These are phyloP conservation scores for Arthrocladium fulminans DNA, from an alignment of 2,329 filamentous ascomycete genomes.

Conservation along the genomic window DNA sequence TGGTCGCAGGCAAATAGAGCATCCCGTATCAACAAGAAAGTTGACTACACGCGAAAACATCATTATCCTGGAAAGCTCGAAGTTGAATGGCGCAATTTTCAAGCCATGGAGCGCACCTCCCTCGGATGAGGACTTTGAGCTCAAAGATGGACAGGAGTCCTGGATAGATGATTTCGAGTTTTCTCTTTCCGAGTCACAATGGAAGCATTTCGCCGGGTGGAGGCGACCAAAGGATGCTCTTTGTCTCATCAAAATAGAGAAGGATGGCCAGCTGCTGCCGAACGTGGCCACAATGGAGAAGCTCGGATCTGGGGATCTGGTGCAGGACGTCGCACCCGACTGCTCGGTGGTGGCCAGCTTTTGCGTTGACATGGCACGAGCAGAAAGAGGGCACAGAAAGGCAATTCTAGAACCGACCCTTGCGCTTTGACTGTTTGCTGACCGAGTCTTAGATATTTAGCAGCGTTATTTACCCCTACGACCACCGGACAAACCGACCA, in stretches of 20 bases:
- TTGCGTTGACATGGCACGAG: conserved; percentile 66
- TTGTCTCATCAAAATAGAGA: conserved; percentile 26
- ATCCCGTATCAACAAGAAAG: conserved; percentile 44
- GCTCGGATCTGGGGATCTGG: conserved; percentile 59
- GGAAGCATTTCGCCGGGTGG: conserved; percentile 73
- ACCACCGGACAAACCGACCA: conserved; percentile 50
- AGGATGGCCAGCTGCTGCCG: conserved; percentile 9
- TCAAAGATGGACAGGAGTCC: conserved; percentile 38
- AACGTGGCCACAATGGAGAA: conserved; percentile 47
- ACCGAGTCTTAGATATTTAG: conserved; percentile 51
- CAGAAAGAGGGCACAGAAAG: conserved; percentile 58
- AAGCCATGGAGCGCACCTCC: conserved; percentile 71
- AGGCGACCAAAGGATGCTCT: conserved; percentile 63
- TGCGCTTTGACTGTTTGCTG: conserved; percentile 7
- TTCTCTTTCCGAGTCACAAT: conserved; percentile 64
- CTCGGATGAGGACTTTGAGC: conserved; percentile 51
- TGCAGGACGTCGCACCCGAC: conserved; percentile 91
- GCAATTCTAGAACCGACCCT: conserved; percentile 36
- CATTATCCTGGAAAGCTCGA: conserved; percentile 67
- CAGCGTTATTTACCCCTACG: conserved; percentile 66
- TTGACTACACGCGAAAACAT: conserved; percentile 64
- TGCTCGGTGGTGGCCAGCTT: conserved; percentile 95
- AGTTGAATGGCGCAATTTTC: conserved; percentile 73
- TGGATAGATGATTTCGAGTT: conserved; percentile 62
- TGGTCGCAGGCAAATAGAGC: conserved; percentile 16